phyloP scores from a whole-genome alignment of 441 rosid species.

The Adansonia gregorii region DNA sequence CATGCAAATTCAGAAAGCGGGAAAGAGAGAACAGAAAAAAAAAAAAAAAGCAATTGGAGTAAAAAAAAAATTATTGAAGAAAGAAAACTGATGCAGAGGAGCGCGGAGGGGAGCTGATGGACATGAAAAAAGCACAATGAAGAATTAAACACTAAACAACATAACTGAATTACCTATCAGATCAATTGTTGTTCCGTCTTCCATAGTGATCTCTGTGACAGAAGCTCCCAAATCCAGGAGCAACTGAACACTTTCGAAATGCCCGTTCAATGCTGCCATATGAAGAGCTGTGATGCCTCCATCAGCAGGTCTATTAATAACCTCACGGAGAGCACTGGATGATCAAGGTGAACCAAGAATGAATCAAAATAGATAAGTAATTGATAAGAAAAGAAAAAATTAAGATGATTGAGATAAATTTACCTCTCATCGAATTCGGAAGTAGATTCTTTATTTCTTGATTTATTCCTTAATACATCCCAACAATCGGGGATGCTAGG shows the following conservation, averaged over 20 bases:
- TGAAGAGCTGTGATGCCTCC: slow-evolving; percentile 94
- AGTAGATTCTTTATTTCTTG: slow-evolving; percentile 39
- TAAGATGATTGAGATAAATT: background rate
- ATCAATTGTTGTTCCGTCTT: slow-evolving; percentile 93
- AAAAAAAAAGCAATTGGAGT: background rate
- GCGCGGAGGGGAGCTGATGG: background rate
- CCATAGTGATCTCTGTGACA: slow-evolving; percentile 66
- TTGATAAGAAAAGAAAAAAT: background rate
- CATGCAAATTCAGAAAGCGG: background rate
- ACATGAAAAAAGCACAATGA: background rate
- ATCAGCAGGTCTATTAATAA: slow-evolving; percentile 82
- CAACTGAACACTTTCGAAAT: slow-evolving; percentile 73
- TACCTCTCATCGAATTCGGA: slow-evolving; percentile 70
- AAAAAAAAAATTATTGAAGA: background rate
- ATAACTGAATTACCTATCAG: slow-evolving; percentile 58
- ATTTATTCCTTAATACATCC: slow-evolving; percentile 49
- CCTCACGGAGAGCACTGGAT: slow-evolving; percentile 61
- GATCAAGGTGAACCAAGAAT: slow-evolving; percentile 28
- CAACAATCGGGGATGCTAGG: slow-evolving; percentile 71
- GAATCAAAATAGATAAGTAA: slow-evolving; percentile 22
- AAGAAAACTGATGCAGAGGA: slow-evolving; percentile 10
- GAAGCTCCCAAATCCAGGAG: slow-evolving; percentile 90
- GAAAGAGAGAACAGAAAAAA: background rate
- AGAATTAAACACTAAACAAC: background rate
- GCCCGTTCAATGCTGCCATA: slow-evolving; percentile 92